Base-by-base conservation (phyloP, 2,329 filamentous ascomycete species). In the Diplodia scrobiculata region DNA sequence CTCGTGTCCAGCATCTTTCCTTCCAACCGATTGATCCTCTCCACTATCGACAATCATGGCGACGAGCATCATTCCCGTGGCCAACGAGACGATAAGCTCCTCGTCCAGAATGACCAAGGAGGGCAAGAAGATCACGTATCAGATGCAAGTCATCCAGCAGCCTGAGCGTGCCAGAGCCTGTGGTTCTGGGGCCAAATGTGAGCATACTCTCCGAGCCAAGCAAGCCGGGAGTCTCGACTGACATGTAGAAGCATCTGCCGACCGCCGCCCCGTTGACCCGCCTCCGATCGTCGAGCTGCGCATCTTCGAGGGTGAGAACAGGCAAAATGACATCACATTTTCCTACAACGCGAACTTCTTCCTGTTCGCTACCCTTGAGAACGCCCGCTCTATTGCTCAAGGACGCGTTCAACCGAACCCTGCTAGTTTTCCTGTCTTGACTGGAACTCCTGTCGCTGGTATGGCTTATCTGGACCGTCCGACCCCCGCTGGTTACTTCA, bases 271-370 rank as follows among this genome's bases (percentile, higher is more conserved):
- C 21, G 93, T 97, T 68, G 94, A 97, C 77, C 93, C 91, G 68
- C 95, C 95, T 2, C 95, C 95, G 0, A 95, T 99, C 65, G 92
- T 98, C 47, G 91, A 96, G 79, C 83, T 99, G 68, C 89, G 89
- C 70, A 90, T 98, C 69, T 92, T 88, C 72, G 91, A 97, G 74
- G 91, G 89, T 63, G 76, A 79, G 19, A 77, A 80, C 29, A 77
- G 79, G 17, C 77, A 74, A 68, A 82, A 82, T 66, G 85, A 87
- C 29, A 82, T 87, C 73, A 98, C 95, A 1, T 96, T 96, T 73
- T 86, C 87, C 67, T 96, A 97, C 82, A 94, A 96, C 75, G 93
- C 93, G 75, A 97, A 96, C 79, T 98, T 98, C 85, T 98, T 99
- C 80, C 88, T 98, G 48, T 98, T 92, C 73, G 91, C 93, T 62